Base-by-base conservation (phyloP, 208 protist species). In the Balamuthia mandrillaris region DNA sequence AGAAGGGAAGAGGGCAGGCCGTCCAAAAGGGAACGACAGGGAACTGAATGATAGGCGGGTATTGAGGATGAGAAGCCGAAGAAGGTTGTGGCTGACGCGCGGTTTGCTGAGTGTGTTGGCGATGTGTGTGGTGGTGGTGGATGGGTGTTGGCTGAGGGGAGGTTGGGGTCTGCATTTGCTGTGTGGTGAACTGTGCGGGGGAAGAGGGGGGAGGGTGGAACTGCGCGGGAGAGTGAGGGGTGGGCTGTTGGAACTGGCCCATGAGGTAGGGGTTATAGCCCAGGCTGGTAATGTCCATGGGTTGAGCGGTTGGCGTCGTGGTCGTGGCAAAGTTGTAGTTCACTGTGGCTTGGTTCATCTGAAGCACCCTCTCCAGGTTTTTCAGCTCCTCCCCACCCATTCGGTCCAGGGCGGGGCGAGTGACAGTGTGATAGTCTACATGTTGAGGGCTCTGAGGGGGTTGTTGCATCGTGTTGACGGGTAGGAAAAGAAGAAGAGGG, bases 21-120 rank as follows among this genome's bases (percentile, higher is more conserved):
- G 65, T 74, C 65, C 65, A 74, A 27, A 74, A 74, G 39, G 65
- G 65, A 35, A 74, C 65, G 35, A 74, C 42, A 18, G 65, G 65
- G 35, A 51, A 74, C 65, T 74, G 65, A 41, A 74, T 74, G 10
- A 74, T 42, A 18, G 65, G 65, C 39, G 42, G 65, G 35, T 51
- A 74, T 12, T 18, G n/a, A 9, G n/a, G 56, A 10, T 10, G 18
- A n/a, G 47, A 52, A 35, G 58, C 58, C n/a, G n/a, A n/a, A n/a
- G n/a, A n/a, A n/a, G n/a, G n/a, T n/a, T n/a, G n/a, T n/a, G n/a
- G n/a, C 58, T 27, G 58, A 9, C 18, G 58, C 10, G 3, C 24
- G 24, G n/a, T 18, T 10, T 5, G 54, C 47, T 60, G 52, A 18
- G n/a, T 18, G 24, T 27, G 58, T 16, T 66, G 58, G 18, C 47